phyloP scores from a whole-genome alignment of 1,284 basidiomycete genomes.

The Trametes hirsuta region DNA sequence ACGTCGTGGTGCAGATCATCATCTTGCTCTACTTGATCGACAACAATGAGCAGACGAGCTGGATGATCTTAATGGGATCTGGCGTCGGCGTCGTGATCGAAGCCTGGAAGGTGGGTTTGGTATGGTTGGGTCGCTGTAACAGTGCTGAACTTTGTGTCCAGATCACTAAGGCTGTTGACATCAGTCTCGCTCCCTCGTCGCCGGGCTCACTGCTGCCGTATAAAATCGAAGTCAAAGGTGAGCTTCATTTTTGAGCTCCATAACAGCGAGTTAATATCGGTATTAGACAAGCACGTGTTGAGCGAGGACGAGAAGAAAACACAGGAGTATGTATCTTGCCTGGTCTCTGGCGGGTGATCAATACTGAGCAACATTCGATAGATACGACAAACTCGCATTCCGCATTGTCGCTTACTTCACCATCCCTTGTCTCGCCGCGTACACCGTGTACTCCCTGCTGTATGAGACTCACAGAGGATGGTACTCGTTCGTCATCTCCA shows the following conservation, averaged over 20 bases:
- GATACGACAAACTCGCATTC: constrained; percentile 87
- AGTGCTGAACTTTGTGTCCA: constrained; percentile 28
- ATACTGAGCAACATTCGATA: constrained; percentile 37
- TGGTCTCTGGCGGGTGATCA: neutral
- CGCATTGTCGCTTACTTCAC: constrained; percentile 89
- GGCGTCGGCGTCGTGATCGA: constrained; percentile 90
- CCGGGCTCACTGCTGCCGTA: constrained; percentile 77
- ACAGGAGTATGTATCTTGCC: constrained; percentile 74
- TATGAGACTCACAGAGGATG: constrained; percentile 90
- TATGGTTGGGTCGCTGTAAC: neutral
- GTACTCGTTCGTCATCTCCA: constrained; percentile 94
- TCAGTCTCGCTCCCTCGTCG: constrained; percentile 63
- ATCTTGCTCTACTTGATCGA: constrained; percentile 94
- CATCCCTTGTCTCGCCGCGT: constrained; percentile 82
- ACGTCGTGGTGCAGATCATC: constrained; percentile 89
- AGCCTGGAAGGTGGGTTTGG: constrained; percentile 84
- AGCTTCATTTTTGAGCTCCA: neutral
- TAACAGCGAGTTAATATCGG: neutral
- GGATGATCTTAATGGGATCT: constrained; percentile 93
- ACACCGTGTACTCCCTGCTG: constrained; percentile 89
- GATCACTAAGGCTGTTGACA: constrained; percentile 89
- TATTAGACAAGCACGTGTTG: constrained; percentile 86
- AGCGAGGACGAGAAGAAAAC: constrained; percentile 96
- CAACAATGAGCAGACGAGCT: constrained; percentile 92
- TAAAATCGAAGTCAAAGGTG: constrained; percentile 79